Conservation (phyloP, 192 early-diverging fungal genomes). For the Physocladia obscura region DNA sequence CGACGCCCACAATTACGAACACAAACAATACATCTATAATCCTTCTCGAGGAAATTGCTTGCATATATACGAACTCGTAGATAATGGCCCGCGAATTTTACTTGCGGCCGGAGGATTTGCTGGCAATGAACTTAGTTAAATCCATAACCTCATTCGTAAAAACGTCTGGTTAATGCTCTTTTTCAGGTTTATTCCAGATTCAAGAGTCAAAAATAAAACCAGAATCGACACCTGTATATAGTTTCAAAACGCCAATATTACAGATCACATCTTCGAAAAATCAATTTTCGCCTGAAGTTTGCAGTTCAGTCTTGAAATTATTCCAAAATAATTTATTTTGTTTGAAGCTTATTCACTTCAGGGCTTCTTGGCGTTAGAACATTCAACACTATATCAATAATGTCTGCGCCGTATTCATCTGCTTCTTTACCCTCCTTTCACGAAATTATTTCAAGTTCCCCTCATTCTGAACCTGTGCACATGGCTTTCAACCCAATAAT, state of each 20-base stretch:
- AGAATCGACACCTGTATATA: neutral
- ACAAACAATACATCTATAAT: neutral
- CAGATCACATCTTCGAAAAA: constrained; percentile 9
- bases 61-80: neutral
- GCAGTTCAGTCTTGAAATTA: neutral
- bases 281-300: neutral
- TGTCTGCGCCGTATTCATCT: neutral
- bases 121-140: constrained; percentile 16
- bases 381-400: neutral
- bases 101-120: constrained; percentile 10
- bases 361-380: constrained; percentile 6
- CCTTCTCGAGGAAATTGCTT: constrained; percentile 4
- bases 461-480: constrained; percentile 2
- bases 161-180: neutral
- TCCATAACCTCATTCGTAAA: neutral
- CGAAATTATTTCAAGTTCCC: neutral
- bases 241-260: constrained; percentile 20
- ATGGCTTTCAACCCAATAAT: constrained; percentile 17
- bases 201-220: no score
- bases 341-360: neutral
- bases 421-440: neutral
- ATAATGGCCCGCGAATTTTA: neutral
- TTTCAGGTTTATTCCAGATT: neutral
- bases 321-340: no score
- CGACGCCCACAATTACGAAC: neutral